phyloP scores from a whole-genome alignment of 495 filamentous ascomycete species.

The Neurospora cerealis region DNA sequence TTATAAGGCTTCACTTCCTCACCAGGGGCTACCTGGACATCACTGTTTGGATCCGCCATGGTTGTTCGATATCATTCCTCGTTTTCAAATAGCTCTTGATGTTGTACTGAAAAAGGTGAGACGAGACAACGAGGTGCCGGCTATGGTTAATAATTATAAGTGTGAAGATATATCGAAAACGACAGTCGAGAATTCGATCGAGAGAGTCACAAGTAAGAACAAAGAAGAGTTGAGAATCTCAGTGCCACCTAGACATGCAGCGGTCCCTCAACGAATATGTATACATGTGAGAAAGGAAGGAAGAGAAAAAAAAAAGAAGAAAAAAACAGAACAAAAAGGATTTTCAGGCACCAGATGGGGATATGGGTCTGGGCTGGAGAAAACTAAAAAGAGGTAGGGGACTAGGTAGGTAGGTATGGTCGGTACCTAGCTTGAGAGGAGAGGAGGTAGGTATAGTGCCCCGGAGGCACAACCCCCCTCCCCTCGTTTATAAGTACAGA shows the following conservation, averaged over 20 bases:
- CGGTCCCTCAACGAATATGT: neutral
- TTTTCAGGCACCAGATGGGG: neutral
- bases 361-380: neutral
- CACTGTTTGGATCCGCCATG: neutral
- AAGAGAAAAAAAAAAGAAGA: neutral
- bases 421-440: neutral
- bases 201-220: neutral
- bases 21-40: neutral
- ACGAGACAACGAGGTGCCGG: neutral
- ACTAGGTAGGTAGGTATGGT: neutral
- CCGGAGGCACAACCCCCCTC: neutral
- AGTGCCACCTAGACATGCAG: neutral
- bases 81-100: neutral
- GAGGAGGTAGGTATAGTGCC: neutral
- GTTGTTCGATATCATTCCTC: neutral
- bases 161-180: neutral
- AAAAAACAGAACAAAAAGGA: neutral
- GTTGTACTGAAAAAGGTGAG: neutral
- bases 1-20: conserved; percentile 39
- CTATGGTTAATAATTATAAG: neutral
- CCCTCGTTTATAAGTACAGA: neutral
- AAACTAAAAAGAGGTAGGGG: neutral
- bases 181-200: neutral
- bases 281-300: neutral
- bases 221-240: neutral